A percentile compares a stretch with the other conserved stretches of the same genome.
Evolutionary conservation across 2,329 filamentous ascomycete genomes (phyloP).

Genomic region (Ophiostoma ips): DNA sequence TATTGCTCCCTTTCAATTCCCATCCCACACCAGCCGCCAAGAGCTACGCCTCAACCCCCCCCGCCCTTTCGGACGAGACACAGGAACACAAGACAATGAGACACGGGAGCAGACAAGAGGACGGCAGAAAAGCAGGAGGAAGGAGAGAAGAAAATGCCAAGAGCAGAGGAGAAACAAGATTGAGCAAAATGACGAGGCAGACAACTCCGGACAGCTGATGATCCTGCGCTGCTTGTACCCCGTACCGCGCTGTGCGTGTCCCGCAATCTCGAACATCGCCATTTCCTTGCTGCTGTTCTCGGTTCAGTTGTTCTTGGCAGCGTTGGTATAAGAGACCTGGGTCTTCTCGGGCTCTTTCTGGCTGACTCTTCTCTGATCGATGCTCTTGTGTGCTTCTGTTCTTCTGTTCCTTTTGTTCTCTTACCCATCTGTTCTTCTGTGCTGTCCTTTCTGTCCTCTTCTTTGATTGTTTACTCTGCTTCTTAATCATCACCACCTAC

Average conservation of each 20-base stretch:
- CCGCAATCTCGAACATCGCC: conserved; percentile 7
- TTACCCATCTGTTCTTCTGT: no score
- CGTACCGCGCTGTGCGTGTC: background rate
- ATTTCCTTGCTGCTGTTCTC: conserved; percentile 6
- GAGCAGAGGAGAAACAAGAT: no score
- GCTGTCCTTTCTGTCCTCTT: no score
- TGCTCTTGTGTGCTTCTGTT: no score
- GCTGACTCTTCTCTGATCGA: no score
- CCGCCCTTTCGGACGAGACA: conserved; percentile 7
- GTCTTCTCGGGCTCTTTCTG: background rate
- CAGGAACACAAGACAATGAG: conserved; percentile 3
- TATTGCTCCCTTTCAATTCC: background rate
- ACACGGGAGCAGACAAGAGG: background rate
- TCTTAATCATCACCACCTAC: no score
- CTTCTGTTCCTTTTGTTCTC: no score
- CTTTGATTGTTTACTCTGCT: no score
- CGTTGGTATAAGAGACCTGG: no score
- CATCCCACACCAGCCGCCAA: background rate
- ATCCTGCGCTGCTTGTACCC: background rate
- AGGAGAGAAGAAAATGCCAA: no score
- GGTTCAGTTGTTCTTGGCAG: background rate
- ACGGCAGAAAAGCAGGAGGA: no score
- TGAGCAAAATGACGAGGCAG: no score
- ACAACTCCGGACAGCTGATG: background rate
- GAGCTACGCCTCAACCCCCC: conserved; percentile 6